Evolutionary conservation across 768 basidiomycete species (phyloP), one percentile per base, ranked within the genome.

Genomic region (Panaeolus papilionaceus): DNA sequence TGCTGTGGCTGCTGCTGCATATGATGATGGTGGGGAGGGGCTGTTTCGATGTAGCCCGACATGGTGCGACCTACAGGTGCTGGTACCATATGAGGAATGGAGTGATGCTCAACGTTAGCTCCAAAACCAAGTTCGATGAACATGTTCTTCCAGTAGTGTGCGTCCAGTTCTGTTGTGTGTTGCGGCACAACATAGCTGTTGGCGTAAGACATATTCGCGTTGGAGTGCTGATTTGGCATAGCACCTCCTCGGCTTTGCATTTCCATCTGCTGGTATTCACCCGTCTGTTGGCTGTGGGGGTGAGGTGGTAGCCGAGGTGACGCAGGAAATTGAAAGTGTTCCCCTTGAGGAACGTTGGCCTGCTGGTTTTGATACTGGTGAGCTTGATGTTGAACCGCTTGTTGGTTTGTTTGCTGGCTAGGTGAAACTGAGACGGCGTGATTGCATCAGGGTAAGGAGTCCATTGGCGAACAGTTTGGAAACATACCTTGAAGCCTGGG

Each of bases 131-230:
- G 84, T 70, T 93, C 91, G 54, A 89, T 78, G 70, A 91, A 87
- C 90, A 93, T 92, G 67, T 86, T 87, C 70, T 87, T 86, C 84
- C 88, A 92, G 76, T 93, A 93, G 64, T 86, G 81, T 11, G 85
- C 85, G 74, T 93, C 92, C n/a, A 83, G 81, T 70, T 88, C 87
- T 5, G 85, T 82, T 18, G 84, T 83, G 62, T 84, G 80, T 40
- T 80, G 80, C 23, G 82, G 78, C 44, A 77, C 78, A 38, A 79
- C 72, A 66, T 79, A 79, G 28, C 75, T 78, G 66, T 75, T 73
- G 33, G 77, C 70, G 70, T 80, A 79, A 64, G 72, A 74, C 26
- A 72, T 64, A 28, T 64, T 54, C 62, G 51, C 64, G 61, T 49
- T 38, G 49, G 66, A 33, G 42, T 65, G 69, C 28, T 38, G 61